A percentile compares a stretch with the other conserved stretches of the same genome.
phyloP scores from a whole-genome alignment of 305 asterid genomes.

The Fraxinus sp. region DNA sequence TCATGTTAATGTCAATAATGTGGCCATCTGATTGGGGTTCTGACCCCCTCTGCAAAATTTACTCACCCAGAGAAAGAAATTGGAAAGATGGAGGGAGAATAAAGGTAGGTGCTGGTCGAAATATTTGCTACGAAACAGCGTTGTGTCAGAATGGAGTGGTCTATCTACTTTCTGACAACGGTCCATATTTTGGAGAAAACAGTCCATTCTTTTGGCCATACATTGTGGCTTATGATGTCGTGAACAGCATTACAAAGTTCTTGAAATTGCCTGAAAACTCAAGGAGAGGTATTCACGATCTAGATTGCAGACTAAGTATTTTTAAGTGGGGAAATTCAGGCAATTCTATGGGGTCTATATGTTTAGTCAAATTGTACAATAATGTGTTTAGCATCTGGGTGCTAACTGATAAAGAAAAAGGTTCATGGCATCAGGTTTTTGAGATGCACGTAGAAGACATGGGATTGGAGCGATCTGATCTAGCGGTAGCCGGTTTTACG shows the following conservation, averaged over 20 bases:
- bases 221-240: neutral
- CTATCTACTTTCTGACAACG: neutral
- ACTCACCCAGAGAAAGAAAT: neutral
- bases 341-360: neutral
- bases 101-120: neutral
- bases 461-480: neutral
- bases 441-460: neutral
- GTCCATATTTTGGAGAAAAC: neutral
- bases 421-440: neutral
- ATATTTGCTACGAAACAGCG: neutral
- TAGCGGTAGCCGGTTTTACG: neutral
- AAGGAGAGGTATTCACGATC: neutral
- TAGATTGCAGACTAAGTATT: neutral
- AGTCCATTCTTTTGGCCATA: conserved; percentile 16
- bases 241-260: neutral
- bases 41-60: neutral
- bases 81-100: conserved; percentile 9
- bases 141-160: neutral
- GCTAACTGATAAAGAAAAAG: neutral
- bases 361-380: neutral
- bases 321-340: conserved; percentile 3
- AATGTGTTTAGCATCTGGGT: conserved; percentile 8
- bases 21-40: neutral
- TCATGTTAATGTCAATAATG: neutral
- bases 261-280: neutral